A percentile compares a stretch with the other conserved stretches of the same genome.
Conservation (phyloP, 2,329 filamentous ascomycete species). For the Cladorrhinum sp. region DNA sequence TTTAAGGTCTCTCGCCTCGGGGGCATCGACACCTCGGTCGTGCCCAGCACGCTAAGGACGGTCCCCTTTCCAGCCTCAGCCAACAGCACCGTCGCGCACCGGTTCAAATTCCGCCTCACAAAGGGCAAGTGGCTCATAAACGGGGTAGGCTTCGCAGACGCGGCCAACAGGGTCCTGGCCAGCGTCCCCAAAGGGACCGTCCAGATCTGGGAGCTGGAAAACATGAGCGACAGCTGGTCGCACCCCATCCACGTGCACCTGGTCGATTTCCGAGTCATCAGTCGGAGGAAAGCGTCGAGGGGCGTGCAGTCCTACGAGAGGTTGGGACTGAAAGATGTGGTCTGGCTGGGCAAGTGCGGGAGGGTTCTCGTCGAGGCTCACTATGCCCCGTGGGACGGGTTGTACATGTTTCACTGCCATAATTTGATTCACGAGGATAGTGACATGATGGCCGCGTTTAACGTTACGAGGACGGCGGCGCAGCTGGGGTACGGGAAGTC, state of each 20-base stretch:
- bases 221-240: slow-evolving; percentile 47
- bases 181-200: slow-evolving; percentile 38
- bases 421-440: slow-evolving; percentile 45
- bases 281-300: slow-evolving; percentile 41
- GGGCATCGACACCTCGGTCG: slow-evolving; percentile 36
- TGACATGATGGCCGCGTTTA: slow-evolving; percentile 48
- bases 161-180: slow-evolving; percentile 42
- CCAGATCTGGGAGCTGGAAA: slow-evolving; percentile 45
- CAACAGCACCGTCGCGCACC: slow-evolving; percentile 40
- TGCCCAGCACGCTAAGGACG: slow-evolving; percentile 35
- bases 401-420: slow-evolving; percentile 50
- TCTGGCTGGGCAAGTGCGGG: slow-evolving; percentile 52
- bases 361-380: slow-evolving; percentile 48
- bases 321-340: slow-evolving; percentile 55
- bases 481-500: slow-evolving; percentile 39
- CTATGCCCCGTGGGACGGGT: slow-evolving; percentile 52
- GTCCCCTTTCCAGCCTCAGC: slow-evolving; percentile 38
- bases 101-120: slow-evolving; percentile 23
- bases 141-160: slow-evolving; percentile 40
- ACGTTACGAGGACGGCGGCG: slow-evolving; percentile 35
- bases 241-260: slow-evolving; percentile 59
- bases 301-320: slow-evolving; percentile 51
- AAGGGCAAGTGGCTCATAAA: slow-evolving; percentile 41
- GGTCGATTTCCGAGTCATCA: slow-evolving; percentile 54
- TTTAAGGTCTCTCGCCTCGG: slow-evolving; percentile 44